Percentiles rank a stretch among this genome's conserved stretches.
Conservation (phyloP, 1,139 yeast genomes). For the Yarrowia galli region DNA sequence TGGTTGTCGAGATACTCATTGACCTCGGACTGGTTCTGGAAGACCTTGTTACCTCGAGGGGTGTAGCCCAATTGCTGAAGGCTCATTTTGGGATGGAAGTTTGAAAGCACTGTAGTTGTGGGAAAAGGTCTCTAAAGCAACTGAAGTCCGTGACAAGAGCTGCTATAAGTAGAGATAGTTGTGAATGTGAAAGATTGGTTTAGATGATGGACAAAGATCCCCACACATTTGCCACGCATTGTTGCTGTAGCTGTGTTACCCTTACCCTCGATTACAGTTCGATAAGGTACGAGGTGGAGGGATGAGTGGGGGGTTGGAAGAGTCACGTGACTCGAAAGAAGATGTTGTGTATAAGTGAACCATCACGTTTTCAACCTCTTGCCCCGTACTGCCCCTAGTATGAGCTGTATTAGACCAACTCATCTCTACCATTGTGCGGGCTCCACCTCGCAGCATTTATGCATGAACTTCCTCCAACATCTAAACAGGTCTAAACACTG, state of each 20-base stretch:
- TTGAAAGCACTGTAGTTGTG: conserved; percentile 2
- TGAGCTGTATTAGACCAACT: neutral
- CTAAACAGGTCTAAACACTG: conserved; percentile 30
- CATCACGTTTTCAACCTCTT: neutral
- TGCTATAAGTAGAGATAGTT: neutral
- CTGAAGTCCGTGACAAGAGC: too few relatives aligned
- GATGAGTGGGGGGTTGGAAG: too few relatives aligned
- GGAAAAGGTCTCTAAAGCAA: neutral
- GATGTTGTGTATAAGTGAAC: neutral
- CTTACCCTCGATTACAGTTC: conserved; percentile 29
- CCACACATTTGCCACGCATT: conserved; percentile 33
- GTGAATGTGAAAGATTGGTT: conserved; percentile 3
- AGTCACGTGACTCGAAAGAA: neutral
- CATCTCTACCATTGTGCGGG: neutral
- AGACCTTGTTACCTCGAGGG: conserved; percentile 24
- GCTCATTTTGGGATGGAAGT: conserved; percentile 34
- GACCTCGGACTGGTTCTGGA: conserved; percentile 26
- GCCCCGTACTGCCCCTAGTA: neutral
- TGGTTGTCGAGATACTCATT: conserved; percentile 32
- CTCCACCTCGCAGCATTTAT: neutral
- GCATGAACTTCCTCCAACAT: conserved; percentile 10
- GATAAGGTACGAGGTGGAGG: conserved; percentile 20
- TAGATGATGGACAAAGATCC: neutral
- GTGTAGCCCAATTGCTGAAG: conserved; percentile 28
- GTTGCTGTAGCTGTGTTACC: conserved; percentile 30